Base-by-base conservation (phyloP, 306 rosid species). In the Alnus glutinosa region DNA sequence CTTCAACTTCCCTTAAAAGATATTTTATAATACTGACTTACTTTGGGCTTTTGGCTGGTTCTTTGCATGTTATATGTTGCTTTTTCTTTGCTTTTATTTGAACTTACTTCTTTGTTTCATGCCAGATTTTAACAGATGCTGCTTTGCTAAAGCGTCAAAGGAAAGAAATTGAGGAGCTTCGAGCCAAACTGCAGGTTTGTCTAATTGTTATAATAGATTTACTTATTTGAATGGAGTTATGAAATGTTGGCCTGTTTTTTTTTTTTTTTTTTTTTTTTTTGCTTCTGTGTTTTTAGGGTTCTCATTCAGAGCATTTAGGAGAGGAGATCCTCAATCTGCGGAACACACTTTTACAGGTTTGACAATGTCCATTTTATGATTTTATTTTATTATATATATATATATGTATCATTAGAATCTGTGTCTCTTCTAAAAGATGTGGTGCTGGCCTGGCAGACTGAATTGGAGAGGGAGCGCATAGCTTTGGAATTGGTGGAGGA, bases 401-500 rank as follows among this genome's bases (percentile, higher is more conserved):
- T 23, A 23, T 23, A 23, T 59, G 4, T 57, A 72, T 77, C 67
- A 64, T 23, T 70, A 63, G 71, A 51, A 49, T 77, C 76, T 57
- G 67, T 64, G 4, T 78, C 48, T 74, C 70, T 64, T 81, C 80
- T 75, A 52, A 55, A 83, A 79, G 59, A 52, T 79, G 70, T 46
- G 18, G 16, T 75, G 64, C 54, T 79, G 84, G 66, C 68, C 58
- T 79, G 61, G 63, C 84, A 92, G 98, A 92, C 87, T 69, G 98
- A 95, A 87, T 82, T 92, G 76, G 98, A 92, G 85, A 91, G 96
- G 84, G 98, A 95, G 79, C 94, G 97, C 59, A 95, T 95, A 78
- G 98, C 98, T 78, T 83, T 95, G 92, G 97, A 95, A 84, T 84
- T 95, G 85, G 98, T 91, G 86, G 98, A 91, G 89, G 96, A 92